Percentiles rank a stretch among this genome's conserved stretches.
Evolutionary conservation across 495 filamentous ascomycete species (phyloP).

Genomic region (Daldinia grandis): DNA sequence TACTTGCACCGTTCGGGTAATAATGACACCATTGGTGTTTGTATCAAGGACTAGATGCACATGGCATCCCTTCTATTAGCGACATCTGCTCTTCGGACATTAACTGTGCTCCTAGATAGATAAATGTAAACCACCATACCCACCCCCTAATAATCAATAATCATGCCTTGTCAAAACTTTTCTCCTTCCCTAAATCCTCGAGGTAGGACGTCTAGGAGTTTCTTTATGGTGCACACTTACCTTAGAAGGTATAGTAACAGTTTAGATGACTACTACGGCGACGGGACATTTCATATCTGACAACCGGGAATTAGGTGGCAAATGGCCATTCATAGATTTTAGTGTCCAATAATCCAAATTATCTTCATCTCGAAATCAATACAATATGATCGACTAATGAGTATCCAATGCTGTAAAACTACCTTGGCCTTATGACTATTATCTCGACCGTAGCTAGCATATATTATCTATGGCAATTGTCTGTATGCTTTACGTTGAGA

Average conservation of each 20-base stretch:
- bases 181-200: background rate
- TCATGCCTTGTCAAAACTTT: background rate
- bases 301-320: background rate
- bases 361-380: background rate
- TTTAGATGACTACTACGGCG: background rate
- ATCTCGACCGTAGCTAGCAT: no score
- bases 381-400: no score
- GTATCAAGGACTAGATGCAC: background rate
- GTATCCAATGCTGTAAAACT: no score
- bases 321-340: background rate
- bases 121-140: background rate
- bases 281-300: background rate
- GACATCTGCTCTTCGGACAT: background rate
- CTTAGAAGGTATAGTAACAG: background rate
- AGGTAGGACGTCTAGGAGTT: background rate
- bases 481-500: background rate
- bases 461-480: background rate
- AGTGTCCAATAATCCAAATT: background rate
- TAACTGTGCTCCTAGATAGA: background rate
- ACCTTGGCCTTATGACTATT: no score
- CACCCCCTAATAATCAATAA: background rate
- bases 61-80: background rate
- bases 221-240: background rate
- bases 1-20: background rate
- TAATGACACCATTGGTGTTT: background rate